phyloP scores from a whole-genome alignment of 2,329 filamentous ascomycete species.

The Colletotrichum kahawae region DNA sequence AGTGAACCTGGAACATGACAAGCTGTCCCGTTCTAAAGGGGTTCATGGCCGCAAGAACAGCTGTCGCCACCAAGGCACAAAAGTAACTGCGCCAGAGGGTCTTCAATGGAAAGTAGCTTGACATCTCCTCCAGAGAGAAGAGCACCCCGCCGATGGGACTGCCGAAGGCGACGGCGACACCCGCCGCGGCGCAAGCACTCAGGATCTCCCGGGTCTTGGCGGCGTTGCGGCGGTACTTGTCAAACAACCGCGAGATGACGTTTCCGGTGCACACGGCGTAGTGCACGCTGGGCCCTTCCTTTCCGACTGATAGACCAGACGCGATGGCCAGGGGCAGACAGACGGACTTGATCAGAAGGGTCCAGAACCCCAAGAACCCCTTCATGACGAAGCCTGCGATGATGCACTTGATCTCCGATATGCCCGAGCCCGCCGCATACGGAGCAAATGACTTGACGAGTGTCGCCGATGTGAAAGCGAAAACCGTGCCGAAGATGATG shows the following conservation, averaged over 20 bases:
- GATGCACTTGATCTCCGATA: conserved; percentile 99
- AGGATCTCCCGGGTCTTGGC: conserved; percentile 95
- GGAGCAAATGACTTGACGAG: conserved; percentile 92
- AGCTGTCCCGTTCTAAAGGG: conserved; percentile 96
- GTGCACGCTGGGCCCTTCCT: conserved; percentile 98
- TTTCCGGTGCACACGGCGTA: conserved; percentile 98
- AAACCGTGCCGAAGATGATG: conserved; percentile 81
- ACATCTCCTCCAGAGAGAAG: conserved; percentile 98
- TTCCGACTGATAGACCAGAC: conserved; percentile 92
- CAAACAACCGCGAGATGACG: conserved; percentile 91
- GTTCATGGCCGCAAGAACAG: conserved; percentile 93
- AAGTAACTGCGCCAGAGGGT: conserved; percentile 99
- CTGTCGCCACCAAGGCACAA: conserved; percentile 92
- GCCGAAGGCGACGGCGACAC: conserved; percentile 95
- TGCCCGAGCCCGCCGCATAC: conserved; percentile 94
- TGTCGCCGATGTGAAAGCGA: conserved; percentile 81
- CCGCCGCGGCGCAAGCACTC: conserved; percentile 91
- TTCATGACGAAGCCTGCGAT: conserved; percentile 99
- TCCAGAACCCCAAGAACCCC: conserved; percentile 91
- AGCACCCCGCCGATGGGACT: conserved; percentile 96
- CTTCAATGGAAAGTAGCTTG: conserved; percentile 93
- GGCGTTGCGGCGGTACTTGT: conserved; percentile 89
- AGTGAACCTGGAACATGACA: conserved; percentile 98
- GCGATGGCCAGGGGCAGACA: conserved; percentile 90
- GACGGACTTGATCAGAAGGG: conserved; percentile 91